Conservation (phyloP, 805 yeast species). For the Komagataella phaffii region DNA sequence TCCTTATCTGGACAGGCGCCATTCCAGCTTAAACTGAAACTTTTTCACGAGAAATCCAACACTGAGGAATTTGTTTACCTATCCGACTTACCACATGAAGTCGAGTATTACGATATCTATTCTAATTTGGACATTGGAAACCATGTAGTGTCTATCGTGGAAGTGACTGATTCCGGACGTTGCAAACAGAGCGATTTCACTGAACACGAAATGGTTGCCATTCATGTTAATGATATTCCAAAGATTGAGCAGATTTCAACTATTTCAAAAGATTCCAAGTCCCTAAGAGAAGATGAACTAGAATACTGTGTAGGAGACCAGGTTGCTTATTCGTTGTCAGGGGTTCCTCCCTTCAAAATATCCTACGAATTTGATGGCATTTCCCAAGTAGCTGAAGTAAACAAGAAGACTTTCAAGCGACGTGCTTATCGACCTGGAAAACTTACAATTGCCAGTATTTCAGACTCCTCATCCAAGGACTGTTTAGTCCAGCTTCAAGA, state of each 20-base stretch:
- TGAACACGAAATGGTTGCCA: conserved; percentile 26
- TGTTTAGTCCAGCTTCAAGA: conserved; percentile 47
- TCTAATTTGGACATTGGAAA: conserved; percentile 53
- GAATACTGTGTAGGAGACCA: conserved; percentile 91
- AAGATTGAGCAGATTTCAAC: conserved; percentile 23
- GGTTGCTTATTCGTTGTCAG: conserved; percentile 60
- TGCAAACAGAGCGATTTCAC: conserved; percentile 38
- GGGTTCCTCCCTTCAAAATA: conserved; percentile 69
- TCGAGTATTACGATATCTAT: conserved; percentile 29
- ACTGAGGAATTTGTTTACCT: conserved; percentile 32
- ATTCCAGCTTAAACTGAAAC: conserved; percentile 38
- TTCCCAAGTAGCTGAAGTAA: conserved; percentile 37
- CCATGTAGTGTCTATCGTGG: conserved; percentile 44
- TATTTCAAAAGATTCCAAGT: conserved; percentile 6
- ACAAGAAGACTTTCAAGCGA: conserved; percentile 33
- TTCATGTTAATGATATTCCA: conserved; percentile 70
- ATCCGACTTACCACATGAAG: conserved; percentile 24
- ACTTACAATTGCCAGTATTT: conserved; percentile 49
- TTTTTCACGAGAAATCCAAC: conserved; percentile 50
- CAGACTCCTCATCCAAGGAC: conserved; percentile 59
- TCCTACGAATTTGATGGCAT: conserved; percentile 60
- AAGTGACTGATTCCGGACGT: conserved; percentile 55
- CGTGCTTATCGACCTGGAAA: conserved; percentile 77
- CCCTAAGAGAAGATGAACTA: conserved; percentile 17
- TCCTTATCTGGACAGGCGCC: conserved; percentile 49